These are phyloP conservation scores for Striga asiatica DNA, from an alignment of 257 asterid genomes.

Conservation along the genomic window DNA sequence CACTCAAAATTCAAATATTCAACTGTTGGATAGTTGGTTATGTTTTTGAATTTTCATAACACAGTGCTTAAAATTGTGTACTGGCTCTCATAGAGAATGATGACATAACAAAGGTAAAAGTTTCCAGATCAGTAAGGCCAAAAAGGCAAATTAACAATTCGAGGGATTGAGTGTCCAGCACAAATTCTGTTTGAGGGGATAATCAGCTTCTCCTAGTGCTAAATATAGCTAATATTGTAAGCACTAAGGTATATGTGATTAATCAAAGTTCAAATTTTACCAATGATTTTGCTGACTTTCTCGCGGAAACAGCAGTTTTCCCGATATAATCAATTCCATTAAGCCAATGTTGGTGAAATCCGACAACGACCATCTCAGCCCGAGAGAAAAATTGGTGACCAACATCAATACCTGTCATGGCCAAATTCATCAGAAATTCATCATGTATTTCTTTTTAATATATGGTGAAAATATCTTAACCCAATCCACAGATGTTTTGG, in stretches of 20 bases:
- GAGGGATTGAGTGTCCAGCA: too few species aligned
- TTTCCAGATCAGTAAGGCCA: background rate
- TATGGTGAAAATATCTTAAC: background rate
- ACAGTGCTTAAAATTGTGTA: background rate
- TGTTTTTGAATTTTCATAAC: background rate
- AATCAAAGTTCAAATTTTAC: constrained; percentile 21
- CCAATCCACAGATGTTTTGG: background rate
- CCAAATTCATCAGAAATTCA: constrained; percentile 11
- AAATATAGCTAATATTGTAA: background rate
- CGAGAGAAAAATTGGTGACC: constrained; percentile 86
- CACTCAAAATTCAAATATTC: constrained; percentile 5
- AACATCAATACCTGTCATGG: constrained; percentile 66
- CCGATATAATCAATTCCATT: constrained; percentile 75
- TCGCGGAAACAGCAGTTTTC: background rate
- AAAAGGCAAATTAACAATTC: too few species aligned
- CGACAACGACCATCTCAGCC: constrained; percentile 87
- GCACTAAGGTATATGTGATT: background rate
- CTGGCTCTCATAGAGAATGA: too few species aligned
- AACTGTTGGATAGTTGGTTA: background rate
- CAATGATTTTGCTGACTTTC: constrained; percentile 20
- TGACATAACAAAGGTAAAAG: background rate
- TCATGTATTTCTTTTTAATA: background rate
- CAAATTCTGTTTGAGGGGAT: too few species aligned
- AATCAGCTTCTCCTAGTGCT: too few species aligned
- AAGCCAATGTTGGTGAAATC: constrained; percentile 82